These are phyloP conservation scores for Salisapilia sapeloensis DNA, from an alignment of 352 stramenopile genomes.

Conservation along the genomic window DNA sequence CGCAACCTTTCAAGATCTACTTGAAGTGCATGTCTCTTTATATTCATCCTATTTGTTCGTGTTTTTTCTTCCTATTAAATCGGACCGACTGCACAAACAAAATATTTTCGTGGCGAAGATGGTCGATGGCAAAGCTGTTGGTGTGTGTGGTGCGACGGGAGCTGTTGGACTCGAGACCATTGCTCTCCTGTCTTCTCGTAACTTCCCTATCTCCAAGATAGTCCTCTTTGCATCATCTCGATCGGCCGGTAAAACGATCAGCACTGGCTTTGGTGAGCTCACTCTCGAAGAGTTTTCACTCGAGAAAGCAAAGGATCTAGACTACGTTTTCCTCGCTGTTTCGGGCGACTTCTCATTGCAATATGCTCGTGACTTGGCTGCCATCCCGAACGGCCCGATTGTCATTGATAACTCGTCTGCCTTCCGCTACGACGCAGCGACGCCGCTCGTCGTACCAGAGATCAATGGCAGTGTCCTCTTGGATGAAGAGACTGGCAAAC, in stretches of 20 bases:
- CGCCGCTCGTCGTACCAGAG: conserved; percentile 91
- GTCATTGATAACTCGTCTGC: conserved; percentile 99
- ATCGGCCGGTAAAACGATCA: conserved; percentile 83
- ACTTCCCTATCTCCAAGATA: conserved; percentile 85
- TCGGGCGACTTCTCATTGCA: conserved; percentile 93
- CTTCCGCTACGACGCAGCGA: conserved; percentile 84
- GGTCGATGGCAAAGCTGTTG: conserved; percentile 40
- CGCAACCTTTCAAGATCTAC: no score
- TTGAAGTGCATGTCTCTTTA: conserved; percentile 59
- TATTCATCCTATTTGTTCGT: conserved; percentile 47
- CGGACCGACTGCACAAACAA: not conserved
- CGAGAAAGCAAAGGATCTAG: conserved; percentile 81
- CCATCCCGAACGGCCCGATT: conserved; percentile 60
- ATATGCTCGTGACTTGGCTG: conserved; percentile 86
- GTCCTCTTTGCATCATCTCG: conserved; percentile 91
- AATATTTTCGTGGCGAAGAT: conserved; percentile 12
- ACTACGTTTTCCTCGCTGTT: conserved; percentile 96
- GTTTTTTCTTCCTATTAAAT: no score
- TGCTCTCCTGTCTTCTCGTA: conserved; percentile 59
- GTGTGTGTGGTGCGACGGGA: conserved; percentile 77
- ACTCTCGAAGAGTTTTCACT: conserved; percentile 92
- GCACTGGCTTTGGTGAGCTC: conserved; percentile 84
- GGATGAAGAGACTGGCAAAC: conserved; percentile 16
- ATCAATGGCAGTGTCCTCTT: conserved; percentile 86
- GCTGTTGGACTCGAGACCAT: conserved; percentile 97